phyloP scores from a whole-genome alignment of 169 alveolate species.

The Cyclospora cayetanensis region DNA sequence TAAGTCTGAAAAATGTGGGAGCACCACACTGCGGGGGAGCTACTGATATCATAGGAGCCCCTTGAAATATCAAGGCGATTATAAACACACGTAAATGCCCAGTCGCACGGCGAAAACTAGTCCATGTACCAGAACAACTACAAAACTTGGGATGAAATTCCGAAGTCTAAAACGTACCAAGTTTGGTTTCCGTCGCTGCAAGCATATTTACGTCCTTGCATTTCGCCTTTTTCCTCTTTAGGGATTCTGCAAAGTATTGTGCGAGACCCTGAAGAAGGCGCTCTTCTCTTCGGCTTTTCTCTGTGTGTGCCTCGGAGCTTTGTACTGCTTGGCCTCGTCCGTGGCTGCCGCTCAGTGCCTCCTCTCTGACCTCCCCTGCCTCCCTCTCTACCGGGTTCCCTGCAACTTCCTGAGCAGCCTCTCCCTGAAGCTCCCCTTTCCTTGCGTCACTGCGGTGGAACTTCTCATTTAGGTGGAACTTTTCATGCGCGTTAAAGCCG shows the following conservation, averaged over 20 bases:
- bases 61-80: background rate
- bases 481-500: background rate
- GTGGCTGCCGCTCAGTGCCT: background rate
- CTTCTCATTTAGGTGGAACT: background rate
- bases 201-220: conserved; percentile 34
- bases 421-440: background rate
- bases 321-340: background rate
- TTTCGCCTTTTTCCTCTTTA: background rate
- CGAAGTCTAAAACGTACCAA: background rate
- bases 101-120: background rate
- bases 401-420: background rate
- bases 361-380: background rate
- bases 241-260: background rate
- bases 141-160: background rate
- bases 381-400: background rate
- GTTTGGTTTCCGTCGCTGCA: background rate
- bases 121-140: background rate
- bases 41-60: background rate
- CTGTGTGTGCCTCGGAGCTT: too few species aligned
- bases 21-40: background rate
- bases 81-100: background rate
- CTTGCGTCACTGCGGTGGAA: background rate
- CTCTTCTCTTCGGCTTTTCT: background rate
- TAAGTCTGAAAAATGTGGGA: background rate
- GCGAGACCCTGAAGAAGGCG: background rate